Conservation (phyloP, 2,329 filamentous ascomycete species). For the Tricladium varicosporioides region DNA sequence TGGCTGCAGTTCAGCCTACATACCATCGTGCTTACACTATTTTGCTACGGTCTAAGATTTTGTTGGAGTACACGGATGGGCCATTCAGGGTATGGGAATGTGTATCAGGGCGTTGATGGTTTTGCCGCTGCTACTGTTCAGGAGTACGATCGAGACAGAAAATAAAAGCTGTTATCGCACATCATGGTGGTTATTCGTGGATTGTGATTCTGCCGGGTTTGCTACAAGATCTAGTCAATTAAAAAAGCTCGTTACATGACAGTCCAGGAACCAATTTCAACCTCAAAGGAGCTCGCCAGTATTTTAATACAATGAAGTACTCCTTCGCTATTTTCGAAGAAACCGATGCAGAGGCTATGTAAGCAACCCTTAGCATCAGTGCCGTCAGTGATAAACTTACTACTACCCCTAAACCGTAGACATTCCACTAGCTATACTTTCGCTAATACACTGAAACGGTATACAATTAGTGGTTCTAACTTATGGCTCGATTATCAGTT, state of each 20-base stretch:
- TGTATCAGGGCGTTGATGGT: slow-evolving; percentile 16
- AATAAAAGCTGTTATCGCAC: slow-evolving; percentile 55
- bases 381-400: slow-evolving; percentile 2
- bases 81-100: slow-evolving; percentile 8
- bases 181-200: slow-evolving; percentile 34
- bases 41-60: slow-evolving; percentile 2
- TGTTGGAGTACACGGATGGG: slow-evolving; percentile 19
- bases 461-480: not conserved
- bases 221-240: not conserved
- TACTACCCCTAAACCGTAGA: slow-evolving; percentile 1
- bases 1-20: slow-evolving; percentile 17
- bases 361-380: not conserved
- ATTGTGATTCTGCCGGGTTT: not conserved
- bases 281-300: not conserved
- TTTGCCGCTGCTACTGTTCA: slow-evolving; percentile 1
- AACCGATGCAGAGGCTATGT: not conserved
- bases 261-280: too few species aligned
- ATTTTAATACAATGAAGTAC: not conserved
- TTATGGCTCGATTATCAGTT: not conserved
- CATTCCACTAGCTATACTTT: not conserved
- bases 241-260: not conserved
- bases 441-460: not conserved
- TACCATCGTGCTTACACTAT: slow-evolving; percentile 4
- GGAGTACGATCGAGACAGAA: slow-evolving; percentile 48
- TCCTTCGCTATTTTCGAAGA: slow-evolving; percentile 1